Conservation (phyloP, 2,329 filamentous ascomycete species). For the Fusarium ramigenum region DNA sequence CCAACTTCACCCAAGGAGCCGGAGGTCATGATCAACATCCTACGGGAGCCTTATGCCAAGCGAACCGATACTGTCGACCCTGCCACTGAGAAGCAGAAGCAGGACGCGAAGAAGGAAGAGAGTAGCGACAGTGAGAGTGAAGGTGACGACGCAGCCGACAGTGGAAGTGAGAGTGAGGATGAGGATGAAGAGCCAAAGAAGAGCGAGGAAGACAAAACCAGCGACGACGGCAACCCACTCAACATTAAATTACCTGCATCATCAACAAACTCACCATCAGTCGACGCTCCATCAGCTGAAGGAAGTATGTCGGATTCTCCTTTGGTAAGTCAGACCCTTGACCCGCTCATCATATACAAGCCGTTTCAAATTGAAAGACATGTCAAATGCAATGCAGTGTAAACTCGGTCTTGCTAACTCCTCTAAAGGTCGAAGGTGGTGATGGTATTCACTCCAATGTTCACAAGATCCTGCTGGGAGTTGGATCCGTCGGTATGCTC, state of each 20-base stretch:
- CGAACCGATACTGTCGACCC: background rate
- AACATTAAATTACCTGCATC: constrained; percentile 2
- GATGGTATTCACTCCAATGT: constrained; percentile 33
- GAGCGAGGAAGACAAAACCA: background rate
- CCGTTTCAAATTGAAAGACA: background rate
- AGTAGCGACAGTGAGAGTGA: constrained; percentile 1
- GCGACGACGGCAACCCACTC: background rate
- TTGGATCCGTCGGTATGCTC: constrained; percentile 38
- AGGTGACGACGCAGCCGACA: background rate
- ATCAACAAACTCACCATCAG: background rate
- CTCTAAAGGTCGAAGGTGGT: constrained; percentile 14
- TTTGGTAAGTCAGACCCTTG: constrained; percentile 29
- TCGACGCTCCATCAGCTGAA: constrained; percentile 24
- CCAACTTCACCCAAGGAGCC: constrained; percentile 6
- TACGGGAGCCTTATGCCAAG: background rate
- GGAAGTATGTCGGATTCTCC: constrained; percentile 11
- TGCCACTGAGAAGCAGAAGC: background rate
- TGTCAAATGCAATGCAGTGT: background rate
- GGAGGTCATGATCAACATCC: constrained; percentile 8
- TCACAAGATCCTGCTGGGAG: constrained; percentile 38
- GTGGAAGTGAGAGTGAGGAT: constrained; percentile 3
- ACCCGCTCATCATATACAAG: background rate
- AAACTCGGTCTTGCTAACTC: constrained; percentile 13
- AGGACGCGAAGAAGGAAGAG: constrained; percentile 5
- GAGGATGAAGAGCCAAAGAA: background rate